phyloP scores from a whole-genome alignment of 2,329 filamentous ascomycete genomes.

The Nothophoma quercina region DNA sequence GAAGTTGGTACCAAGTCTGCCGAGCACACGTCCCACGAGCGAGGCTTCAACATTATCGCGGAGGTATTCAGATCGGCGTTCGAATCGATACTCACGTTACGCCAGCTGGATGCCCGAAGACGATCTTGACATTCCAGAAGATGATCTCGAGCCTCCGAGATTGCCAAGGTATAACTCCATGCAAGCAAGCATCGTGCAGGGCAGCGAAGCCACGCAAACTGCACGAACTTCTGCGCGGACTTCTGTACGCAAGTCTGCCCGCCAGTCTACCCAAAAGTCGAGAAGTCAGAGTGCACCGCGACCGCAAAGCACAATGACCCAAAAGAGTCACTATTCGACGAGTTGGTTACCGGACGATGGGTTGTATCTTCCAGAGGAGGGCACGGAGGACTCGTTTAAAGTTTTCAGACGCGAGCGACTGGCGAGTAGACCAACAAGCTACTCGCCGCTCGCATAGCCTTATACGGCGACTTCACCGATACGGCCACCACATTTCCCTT shows the following conservation, averaged over 20 bases:
- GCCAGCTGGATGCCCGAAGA: constrained; percentile 16
- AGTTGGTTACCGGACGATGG: constrained; percentile 38
- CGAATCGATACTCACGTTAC: constrained; percentile 17
- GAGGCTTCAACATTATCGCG: constrained; percentile 19
- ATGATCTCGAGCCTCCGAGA: constrained; percentile 1
- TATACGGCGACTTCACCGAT: background rate
- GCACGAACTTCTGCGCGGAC: constrained; percentile 9
- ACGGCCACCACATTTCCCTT: background rate
- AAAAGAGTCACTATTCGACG: constrained; percentile 25
- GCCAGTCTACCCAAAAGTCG: constrained; percentile 2
- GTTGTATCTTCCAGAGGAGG: constrained; percentile 32
- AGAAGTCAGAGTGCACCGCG: constrained; percentile 6
- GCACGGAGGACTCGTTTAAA: constrained; percentile 26
- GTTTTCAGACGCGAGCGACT: constrained; percentile 23
- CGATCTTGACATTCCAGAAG: constrained; percentile 5
- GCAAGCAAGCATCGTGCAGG: constrained; percentile 14
- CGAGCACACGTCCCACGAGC: constrained; percentile 12
- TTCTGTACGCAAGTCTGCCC: constrained; percentile 2
- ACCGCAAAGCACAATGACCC: constrained; percentile 24
- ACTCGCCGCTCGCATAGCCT: constrained; percentile 29
- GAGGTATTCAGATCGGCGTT: constrained; percentile 15
- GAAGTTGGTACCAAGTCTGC: constrained; percentile 13
- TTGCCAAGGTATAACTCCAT: constrained; percentile 12
- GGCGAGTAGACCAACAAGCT: constrained; percentile 29
- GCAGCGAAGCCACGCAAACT: constrained; percentile 11